Base-by-base conservation (phyloP, 1,284 basidiomycete species). In the Apiotrichum veenhuisii region DNA sequence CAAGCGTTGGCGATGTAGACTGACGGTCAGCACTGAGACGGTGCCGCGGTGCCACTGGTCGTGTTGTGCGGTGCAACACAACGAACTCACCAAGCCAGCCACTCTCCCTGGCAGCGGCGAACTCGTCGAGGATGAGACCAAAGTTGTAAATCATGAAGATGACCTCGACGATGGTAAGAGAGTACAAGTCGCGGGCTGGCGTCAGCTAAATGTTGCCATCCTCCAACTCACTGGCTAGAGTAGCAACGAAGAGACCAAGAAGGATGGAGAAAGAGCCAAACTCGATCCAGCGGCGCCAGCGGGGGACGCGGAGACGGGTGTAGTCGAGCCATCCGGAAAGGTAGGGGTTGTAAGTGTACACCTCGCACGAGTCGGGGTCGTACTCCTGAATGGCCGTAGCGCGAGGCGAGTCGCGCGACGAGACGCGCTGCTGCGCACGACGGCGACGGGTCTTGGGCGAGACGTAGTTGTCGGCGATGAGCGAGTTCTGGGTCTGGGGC, bases 1-100 rank as follows among this genome's bases (percentile, higher is more conserved):
- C 90, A 93, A 15, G 74, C 89, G 69, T 88, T 90, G 22, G 88
- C 87, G 44, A 89, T 83, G 71, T 91, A 91, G 52, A 92, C 88
- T 89, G 64, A 14, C 17, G 45, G n/a, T 45, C 57, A 50, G 67
- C 54, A 22, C 14, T 3, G 36, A 30, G 18, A 7, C 11, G 33
- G n/a, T n/a, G n/a, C n/a, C n/a, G n/a, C n/a, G 17, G 30, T 54
- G 17, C 25, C 17, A 33, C 5, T 10, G 10, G n/a, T n/a, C n/a
- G n/a, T n/a, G n/a, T n/a, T n/a, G n/a, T n/a, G n/a, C n/a, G 11
- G 20, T 11, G 18, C 7, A 41, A 7, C 5, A 22, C 18, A 20
- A 20, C 3, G n/a, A 8, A 82, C 88, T 77, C 66, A 90, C 89
- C 86, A 44, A 83, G 81, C 87, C 88, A 92, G 15, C 91, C 91